A percentile compares a stretch with the other conserved stretches of the same genome.
Evolutionary conservation across 495 filamentous ascomycete species (phyloP).

Genomic region (Massariosphaeria phaeospora): DNA sequence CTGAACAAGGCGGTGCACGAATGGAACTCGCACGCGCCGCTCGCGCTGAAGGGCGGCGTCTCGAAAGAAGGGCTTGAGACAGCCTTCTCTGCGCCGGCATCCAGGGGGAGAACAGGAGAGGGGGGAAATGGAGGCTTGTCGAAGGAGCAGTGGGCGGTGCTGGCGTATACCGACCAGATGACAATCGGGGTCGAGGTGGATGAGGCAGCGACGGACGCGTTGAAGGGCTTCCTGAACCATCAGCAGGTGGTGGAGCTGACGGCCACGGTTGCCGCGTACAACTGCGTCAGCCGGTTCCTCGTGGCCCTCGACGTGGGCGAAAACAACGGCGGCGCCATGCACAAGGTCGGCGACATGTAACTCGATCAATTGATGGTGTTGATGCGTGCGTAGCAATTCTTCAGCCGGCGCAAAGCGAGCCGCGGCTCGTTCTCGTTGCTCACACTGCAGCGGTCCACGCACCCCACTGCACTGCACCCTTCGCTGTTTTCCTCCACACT

Average conservation of each 20-base stretch:
- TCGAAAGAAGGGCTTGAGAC: conserved; percentile 16
- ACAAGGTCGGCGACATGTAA: conserved; percentile 16
- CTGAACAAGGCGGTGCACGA: conserved; percentile 41
- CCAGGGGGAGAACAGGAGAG: conserved; percentile 43
- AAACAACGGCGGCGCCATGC: conserved; percentile 42
- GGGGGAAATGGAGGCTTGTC: conserved; percentile 27
- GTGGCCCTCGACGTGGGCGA: conserved; percentile 78
- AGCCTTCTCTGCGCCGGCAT: conserved; percentile 39
- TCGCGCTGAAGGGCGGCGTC: conserved; percentile 29
- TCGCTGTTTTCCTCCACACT: conserved; percentile 1
- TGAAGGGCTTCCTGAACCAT: conserved; percentile 53
- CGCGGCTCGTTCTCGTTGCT: conserved; percentile 1
- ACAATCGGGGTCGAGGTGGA: conserved; percentile 35
- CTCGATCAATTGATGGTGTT: neutral
- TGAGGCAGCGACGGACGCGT: conserved; percentile 34
- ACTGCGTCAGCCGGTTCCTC: conserved; percentile 80
- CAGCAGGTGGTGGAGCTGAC: conserved; percentile 51
- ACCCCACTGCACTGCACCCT: neutral
- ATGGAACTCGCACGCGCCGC: conserved; percentile 38
- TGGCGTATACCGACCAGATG: conserved; percentile 41
- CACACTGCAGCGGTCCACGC: neutral
- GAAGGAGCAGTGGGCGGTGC: conserved; percentile 33
- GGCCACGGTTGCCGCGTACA: conserved; percentile 73
- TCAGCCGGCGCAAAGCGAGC: conserved; percentile 11
- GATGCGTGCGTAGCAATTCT: neutral